A percentile compares a stretch with the other conserved stretches of the same genome.
phyloP scores from a whole-genome alignment of 1,139 yeast species.

The Kluyveromyces sp. region DNA sequence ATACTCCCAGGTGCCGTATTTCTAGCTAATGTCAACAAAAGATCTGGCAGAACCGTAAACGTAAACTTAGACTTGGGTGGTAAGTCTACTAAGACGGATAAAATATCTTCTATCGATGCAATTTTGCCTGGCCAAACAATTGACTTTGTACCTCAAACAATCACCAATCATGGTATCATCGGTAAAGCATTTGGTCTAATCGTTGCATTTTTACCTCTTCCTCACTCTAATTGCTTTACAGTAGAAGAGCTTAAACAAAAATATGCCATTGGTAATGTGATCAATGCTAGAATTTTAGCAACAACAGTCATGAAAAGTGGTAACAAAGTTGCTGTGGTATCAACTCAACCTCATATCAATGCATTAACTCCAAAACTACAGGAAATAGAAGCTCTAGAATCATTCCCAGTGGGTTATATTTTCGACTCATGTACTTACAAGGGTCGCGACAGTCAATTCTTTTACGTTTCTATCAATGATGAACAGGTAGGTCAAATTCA shows the following conservation, averaged over 20 bases:
- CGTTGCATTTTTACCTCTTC: slow-evolving; percentile 59
- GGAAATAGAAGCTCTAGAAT: slow-evolving; percentile 38
- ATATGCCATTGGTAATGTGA: slow-evolving; percentile 55
- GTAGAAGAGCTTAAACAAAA: slow-evolving; percentile 49
- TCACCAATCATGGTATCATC: slow-evolving; percentile 51
- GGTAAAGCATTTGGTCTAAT: slow-evolving; percentile 66
- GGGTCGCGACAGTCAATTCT: slow-evolving; percentile 49
- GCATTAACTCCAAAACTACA: slow-evolving; percentile 20
- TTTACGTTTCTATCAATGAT: slow-evolving; percentile 52
- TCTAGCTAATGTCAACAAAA: slow-evolving; percentile 40
- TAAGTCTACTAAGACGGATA: slow-evolving; percentile 42
- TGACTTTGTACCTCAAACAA: slow-evolving; percentile 61
- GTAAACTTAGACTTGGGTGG: slow-evolving; percentile 39
- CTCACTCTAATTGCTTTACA: slow-evolving; percentile 51
- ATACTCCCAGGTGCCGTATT: slow-evolving; percentile 41
- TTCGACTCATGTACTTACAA: slow-evolving; percentile 56
- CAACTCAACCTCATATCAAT: slow-evolving; percentile 53
- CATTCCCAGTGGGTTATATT: slow-evolving; percentile 71
- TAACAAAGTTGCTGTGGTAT: slow-evolving; percentile 53
- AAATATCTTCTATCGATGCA: slow-evolving; percentile 66
- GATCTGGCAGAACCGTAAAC: slow-evolving; percentile 54
- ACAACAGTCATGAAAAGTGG: slow-evolving; percentile 46
- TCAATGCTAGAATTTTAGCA: slow-evolving; percentile 66
- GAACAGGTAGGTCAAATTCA: slow-evolving; percentile 61
- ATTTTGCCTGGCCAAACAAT: slow-evolving; percentile 79